Base-by-base conservation (phyloP, 1,284 basidiomycete species). In the Gomphus bonarii region DNA sequence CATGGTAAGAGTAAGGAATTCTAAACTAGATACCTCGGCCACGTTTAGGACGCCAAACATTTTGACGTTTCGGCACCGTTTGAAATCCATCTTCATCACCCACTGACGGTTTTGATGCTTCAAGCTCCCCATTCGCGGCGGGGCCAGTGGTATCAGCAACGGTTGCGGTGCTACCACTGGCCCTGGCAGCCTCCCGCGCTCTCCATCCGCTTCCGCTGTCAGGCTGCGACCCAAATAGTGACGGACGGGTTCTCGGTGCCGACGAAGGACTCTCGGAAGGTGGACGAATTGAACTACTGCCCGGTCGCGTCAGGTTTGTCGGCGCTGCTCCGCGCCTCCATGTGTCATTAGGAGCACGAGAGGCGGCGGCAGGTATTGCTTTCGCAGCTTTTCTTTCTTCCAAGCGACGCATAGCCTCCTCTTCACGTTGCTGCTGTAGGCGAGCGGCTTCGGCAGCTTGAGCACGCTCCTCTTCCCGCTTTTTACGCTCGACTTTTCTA, bases 341-440 rank as follows among this genome's bases (percentile, higher is more conserved):
- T 35, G 51, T 20, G 16, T 49, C 43, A 31, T 57, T 46, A 48
- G 46, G 51, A 50, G 35, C 55, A 33, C 60, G 31, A 18, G 55
- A 16, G 14, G 59, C 50, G 5, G 61, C 33, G 14, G 63, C 33
- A 33, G 50, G 71, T 68, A 64, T 64, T 63, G 61, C 66, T 43
- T 58, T 67, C 44, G 66, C 65, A 50, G 70, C 36, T 63, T 62
- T 44, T 55, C 67, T 62, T 60, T 69, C 69, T 9, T 63, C 65
- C 28, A 69, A 67, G 40, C 81, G 79, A 14, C 77, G 77, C 64
- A 82, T 78, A 0, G 89, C 90, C 65, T 93, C 92, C 55, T 89
- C 88, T 66, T 93, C 91, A 59, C 87, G 80, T 65, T 85, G 79
- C n/a, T 69, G 71, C 65, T 85, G 88, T 50, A 76, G 70, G 20